phyloP scores from a whole-genome alignment of 2,329 filamentous ascomycete species.

The Botrytis hyacinthi region DNA sequence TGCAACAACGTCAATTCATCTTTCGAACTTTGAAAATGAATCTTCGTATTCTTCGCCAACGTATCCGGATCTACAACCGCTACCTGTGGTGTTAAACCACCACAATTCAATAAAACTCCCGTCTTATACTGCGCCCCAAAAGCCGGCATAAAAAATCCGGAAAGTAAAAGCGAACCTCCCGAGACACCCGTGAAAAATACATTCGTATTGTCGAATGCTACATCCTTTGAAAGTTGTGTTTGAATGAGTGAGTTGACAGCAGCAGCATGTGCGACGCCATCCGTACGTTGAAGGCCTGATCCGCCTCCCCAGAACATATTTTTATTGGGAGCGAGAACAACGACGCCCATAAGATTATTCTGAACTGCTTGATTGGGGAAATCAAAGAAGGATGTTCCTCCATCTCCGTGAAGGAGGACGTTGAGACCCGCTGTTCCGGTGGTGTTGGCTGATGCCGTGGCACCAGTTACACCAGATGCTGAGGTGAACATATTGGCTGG shows the following conservation, averaged over 20 bases:
- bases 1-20: conserved; percentile 49
- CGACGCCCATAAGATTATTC: conserved; percentile 72
- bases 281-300: conserved; percentile 49
- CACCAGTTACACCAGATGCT: conserved; percentile 50
- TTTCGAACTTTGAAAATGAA: conserved; percentile 57
- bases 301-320: conserved; percentile 60
- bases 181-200: conserved; percentile 59
- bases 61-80: conserved; percentile 45
- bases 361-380: conserved; percentile 74
- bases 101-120: conserved; percentile 57
- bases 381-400: conserved; percentile 69
- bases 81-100: conserved; percentile 53
- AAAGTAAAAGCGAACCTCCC: conserved; percentile 53
- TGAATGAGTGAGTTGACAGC: conserved; percentile 54
- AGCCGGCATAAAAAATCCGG: conserved; percentile 57
- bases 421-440: conserved; percentile 50
- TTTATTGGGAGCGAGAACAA: conserved; percentile 58
- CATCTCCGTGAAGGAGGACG: conserved; percentile 58
- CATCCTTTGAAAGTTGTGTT: conserved; percentile 49
- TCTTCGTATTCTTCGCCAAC: conserved; percentile 47
- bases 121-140: conserved; percentile 40
- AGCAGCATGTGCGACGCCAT: conserved; percentile 55
- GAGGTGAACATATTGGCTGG: conserved; percentile 54
- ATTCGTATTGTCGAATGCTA: conserved; percentile 51
- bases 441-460: conserved; percentile 33